Evolutionary conservation across 371 early-diverging fungal genomes (phyloP), one percentile per base, ranked within the genome.

Genomic region (Haplosporangium sp.): DNA sequence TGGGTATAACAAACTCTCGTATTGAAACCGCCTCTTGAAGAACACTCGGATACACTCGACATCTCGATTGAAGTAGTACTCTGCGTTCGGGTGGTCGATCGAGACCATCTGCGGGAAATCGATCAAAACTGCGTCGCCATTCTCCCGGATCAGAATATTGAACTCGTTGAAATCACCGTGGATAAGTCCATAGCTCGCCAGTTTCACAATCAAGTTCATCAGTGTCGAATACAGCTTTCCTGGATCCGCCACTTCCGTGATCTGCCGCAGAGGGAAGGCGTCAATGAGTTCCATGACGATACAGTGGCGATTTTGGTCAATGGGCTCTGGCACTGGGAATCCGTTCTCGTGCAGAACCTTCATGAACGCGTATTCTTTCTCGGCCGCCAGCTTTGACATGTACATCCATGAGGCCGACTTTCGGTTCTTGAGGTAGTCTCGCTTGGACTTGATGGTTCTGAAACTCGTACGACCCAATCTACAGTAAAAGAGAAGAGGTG

Each of bases 131-230:
- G 94, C 94, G 1, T 91, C 87, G 14, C 94, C 92, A 74, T 94
- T 90, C 59, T 92, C 91, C 55, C 88, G 91, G 59, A 99, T 88
- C 81, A 99, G 86, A 59, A 99, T 87, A 84, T 99, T 99, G 89
- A 99, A 99, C 76, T 99, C 99, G 90, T 99, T 99, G 80, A 99
- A 99, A 84, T 99, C 99, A 67, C 99, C 99, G 80, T 99, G 99
- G 69, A 99, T 98, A 59, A 99, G 87, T 46, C 99, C 99, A 64
- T 95, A 89, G 52, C 94, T 90, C 23, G 99, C 98, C 57, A 99
- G 86, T 20, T 95, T 92, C 46, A 98, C 96, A 66, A 99, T 95
- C 83, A 99, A 82, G 69, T 93, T 89, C 96, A 99, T 97, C 43
- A 99, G 85, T 10, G 92, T 88, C 13, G 94, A 92, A 80, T 98